A percentile compares a stretch with the other conserved stretches of the same genome.
These are phyloP conservation scores for Dioszegia aurantiaca DNA, from an alignment of 768 basidiomycete genomes.

Conservation along the genomic window DNA sequence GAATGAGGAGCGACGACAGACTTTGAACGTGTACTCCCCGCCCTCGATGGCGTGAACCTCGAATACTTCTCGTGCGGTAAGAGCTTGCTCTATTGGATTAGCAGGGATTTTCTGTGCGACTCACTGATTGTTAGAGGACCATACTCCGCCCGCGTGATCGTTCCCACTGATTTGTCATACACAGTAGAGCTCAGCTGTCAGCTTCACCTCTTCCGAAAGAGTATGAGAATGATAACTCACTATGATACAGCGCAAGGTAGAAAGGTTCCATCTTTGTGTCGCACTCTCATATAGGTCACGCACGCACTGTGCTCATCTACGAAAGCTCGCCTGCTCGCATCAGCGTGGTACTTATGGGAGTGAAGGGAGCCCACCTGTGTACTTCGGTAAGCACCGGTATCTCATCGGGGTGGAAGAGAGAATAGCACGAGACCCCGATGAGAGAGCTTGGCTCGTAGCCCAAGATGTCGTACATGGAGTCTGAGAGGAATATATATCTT, in stretches of 20 bases:
- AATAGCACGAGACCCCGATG: constrained; percentile 27
- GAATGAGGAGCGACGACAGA: neutral
- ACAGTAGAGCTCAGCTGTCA: constrained; percentile 27
- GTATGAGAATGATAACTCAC: constrained; percentile 21
- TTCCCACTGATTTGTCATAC: constrained; percentile 31
- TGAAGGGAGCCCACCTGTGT: constrained; percentile 30
- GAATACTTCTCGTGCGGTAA: constrained; percentile 40
- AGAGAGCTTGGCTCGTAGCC: constrained; percentile 36
- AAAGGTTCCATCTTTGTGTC: constrained; percentile 31
- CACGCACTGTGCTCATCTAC: constrained; percentile 31
- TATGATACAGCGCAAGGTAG: constrained; percentile 28
- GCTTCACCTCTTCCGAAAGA: neutral
- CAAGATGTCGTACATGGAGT: constrained; percentile 40
- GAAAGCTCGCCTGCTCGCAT: constrained; percentile 25
- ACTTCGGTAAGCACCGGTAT: constrained; percentile 24
- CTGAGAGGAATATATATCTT: constrained; percentile 30
- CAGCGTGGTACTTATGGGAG: neutral
- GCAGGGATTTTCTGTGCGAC: constrained; percentile 7
- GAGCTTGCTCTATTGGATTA: constrained; percentile 34
- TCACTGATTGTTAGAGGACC: constrained; percentile 35
- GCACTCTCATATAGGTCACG: constrained; percentile 28
- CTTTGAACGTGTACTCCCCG: constrained; percentile 16
- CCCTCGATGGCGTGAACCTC: constrained; percentile 31
- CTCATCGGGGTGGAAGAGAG: constrained; percentile 43
- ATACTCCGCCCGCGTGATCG: constrained; percentile 31